phyloP scores from a whole-genome alignment of 1,139 yeast species.

The Candida glucosophila region DNA sequence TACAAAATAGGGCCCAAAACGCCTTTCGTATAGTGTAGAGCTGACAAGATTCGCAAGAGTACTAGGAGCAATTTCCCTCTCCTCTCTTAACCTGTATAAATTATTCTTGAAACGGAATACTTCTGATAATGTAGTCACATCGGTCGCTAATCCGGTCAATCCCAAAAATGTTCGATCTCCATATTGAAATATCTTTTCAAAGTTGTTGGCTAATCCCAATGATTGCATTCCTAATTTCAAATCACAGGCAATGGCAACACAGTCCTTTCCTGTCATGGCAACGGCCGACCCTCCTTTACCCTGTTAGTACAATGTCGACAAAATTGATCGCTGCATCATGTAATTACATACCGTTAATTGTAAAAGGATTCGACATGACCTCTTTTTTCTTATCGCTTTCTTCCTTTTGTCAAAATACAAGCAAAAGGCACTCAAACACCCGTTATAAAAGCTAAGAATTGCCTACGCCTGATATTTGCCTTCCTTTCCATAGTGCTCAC shows the following conservation, averaged over 20 bases:
- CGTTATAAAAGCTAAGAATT: too few species aligned
- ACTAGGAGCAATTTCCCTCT: constrained; percentile 84
- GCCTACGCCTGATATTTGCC: too few species aligned
- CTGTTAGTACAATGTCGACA: too few species aligned
- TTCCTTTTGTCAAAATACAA: too few species aligned
- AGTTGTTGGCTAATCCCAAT: constrained; percentile 82
- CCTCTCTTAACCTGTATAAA: constrained; percentile 85
- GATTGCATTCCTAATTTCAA: constrained; percentile 91
- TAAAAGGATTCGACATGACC: constrained; percentile 47
- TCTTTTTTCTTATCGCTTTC: too few species aligned
- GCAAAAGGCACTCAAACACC: too few species aligned
- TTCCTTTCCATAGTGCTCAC: too few species aligned
- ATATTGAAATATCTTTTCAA: constrained; percentile 82
- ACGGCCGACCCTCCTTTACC: constrained; percentile 81
- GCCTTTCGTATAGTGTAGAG: constrained; percentile 78
- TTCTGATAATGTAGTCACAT: constrained; percentile 79
- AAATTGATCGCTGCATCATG: too few species aligned
- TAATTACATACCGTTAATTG: constrained; percentile 30
- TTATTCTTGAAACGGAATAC: constrained; percentile 79
- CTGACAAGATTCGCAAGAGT: constrained; percentile 91
- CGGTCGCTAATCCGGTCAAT: constrained; percentile 91
- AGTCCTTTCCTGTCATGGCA: constrained; percentile 97
- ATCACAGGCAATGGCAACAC: constrained; percentile 97
- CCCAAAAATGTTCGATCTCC: constrained; percentile 81
- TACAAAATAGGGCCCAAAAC: constrained; percentile 95